These are phyloP conservation scores for Paraphaeosphaeria sporulosa DNA, from an alignment of 2,329 filamentous ascomycete species.

Conservation along the genomic window DNA sequence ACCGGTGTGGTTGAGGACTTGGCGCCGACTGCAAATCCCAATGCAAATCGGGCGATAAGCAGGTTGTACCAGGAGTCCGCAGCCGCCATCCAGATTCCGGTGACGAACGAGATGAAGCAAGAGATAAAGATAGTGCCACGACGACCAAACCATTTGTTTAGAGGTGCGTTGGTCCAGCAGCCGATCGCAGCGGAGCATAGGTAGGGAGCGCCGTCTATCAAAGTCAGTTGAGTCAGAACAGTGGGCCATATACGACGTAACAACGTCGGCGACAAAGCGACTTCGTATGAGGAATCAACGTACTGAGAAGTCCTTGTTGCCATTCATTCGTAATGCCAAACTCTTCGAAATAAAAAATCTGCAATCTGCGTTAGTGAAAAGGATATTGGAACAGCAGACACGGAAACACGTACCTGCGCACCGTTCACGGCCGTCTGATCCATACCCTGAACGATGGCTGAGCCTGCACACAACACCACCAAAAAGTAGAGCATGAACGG, in stretches of 20 bases:
- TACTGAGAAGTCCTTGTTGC: conserved; percentile 37
- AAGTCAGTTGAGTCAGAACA: no score
- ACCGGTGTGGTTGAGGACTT: conserved; percentile 54
- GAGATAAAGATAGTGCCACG: conserved; percentile 45
- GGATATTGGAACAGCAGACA: not conserved
- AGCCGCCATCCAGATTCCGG: conserved; percentile 43
- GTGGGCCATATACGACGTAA: no score
- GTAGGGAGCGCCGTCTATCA: conserved; percentile 30
- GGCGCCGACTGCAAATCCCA: conserved; percentile 43
- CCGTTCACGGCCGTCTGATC: conserved; percentile 46
- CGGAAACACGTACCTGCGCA: conserved; percentile 29
- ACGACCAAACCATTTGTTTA: conserved; percentile 42
- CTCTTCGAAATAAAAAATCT: conserved; percentile 41
- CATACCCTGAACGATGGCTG: conserved; percentile 71
- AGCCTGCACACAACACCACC: conserved; percentile 71
- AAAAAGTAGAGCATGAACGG: conserved; percentile 71
- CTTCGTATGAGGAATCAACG: no score
- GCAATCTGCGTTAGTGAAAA: not conserved
- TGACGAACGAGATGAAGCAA: conserved; percentile 43
- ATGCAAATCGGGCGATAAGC: conserved; percentile 39
- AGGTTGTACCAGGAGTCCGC: conserved; percentile 42
- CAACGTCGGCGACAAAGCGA: no score
- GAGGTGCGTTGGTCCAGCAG: conserved; percentile 43
- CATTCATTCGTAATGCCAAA: conserved; percentile 40
- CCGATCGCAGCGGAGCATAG: conserved; percentile 52